Evolutionary conservation across 306 rosid genomes (phyloP), one percentile per base, ranked within the genome.

Genomic region (Prunus mongolica): DNA sequence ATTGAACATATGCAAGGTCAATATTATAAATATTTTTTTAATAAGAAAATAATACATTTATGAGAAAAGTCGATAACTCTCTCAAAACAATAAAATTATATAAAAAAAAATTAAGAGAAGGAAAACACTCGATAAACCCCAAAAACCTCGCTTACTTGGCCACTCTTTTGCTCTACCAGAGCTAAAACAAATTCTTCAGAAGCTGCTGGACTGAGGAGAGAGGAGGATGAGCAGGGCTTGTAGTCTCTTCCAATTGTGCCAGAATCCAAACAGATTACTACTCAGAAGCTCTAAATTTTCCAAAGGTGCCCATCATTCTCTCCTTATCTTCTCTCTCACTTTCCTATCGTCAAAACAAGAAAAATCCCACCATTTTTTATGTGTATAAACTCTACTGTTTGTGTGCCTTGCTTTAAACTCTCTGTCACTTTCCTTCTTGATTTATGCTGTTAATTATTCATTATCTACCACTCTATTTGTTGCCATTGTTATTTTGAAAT

Each of bases 191-290:
- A 34, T 65, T 14, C 15, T 0, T 34, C 8, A 38, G 67, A 20
- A 45, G 41, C 27, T 30, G 41, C 20, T 22, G n/a, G 22, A 41
- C 61, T 28, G 56, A 41, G 32, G 32, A 76, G 12, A 60, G 74
- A 70, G 38, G 50, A 60, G 68, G 47, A 85, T 88, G 97, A 84
- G 74, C 74, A 82, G 79, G 62, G 84, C 90, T 77, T 91, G 91
- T 74, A 47, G 64, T 85, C 83, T 90, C 71, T 85, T 90, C 82
- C 90, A 88, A 69, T 73, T 78, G 65, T 85, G 87, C 69, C 90
- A 89, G 68, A 44, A 47, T 57, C 89, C 82, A n/a, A 68, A 73
- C 74, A 67, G 74, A 76, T 38, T 65, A 10, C 82, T 81, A 73
- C 27, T 82, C 72, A 41, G 79, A 78, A 20, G 41, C 80, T 76